Base-by-base conservation (phyloP, 805 yeast genomes). In the Barnettozyma sp. region DNA sequence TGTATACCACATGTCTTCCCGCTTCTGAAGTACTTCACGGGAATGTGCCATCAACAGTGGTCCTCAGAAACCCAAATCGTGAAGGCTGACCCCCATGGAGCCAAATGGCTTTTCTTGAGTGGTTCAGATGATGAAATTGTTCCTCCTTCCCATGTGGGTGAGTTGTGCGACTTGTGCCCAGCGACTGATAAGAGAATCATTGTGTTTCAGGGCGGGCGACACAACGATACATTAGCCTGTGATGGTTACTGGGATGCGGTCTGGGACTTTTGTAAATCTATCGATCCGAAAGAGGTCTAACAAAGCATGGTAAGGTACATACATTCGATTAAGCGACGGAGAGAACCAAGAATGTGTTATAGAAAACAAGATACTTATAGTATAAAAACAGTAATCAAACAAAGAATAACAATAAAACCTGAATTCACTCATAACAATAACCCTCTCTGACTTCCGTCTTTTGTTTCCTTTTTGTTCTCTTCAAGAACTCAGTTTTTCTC, bases 71-170 rank as follows among this genome's bases (percentile, higher is more conserved):
- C 54, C 2, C 66, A 74, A 20, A 75, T 87, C 11, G 55, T 62
- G 2, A 49, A 52, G 15, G 63, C 82, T 11, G 72, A 77, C 6
- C 49, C 67, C 0, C 54, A 64, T 5, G 64, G 82, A 9, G 92
- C 95, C 1, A 39, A 32, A 1, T 65, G 80, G 22, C 62, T 88
- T 26, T 74, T 88, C 46, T 54, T 88, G 27, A 73, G 81, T 43
- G 96, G 94, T 0, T 58, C 70, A 11, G 63, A 67, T 23, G 98
- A 90, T 62, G 98, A 90, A 58, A 77, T 90, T 18, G 95, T 90
- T 2, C 97, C 97, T 4, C 95, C 96, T 0, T 44, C 47, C 1
- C 97, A 90, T 52, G 83, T 88, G 84, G 67, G 68, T 30, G 52
- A 50, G 32, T 65, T 87, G 17, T 80, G 58, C 52, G 71, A 66